Evolutionary conservation across 768 basidiomycete species (phyloP).

Genomic region (Russula griseocarnosa): DNA sequence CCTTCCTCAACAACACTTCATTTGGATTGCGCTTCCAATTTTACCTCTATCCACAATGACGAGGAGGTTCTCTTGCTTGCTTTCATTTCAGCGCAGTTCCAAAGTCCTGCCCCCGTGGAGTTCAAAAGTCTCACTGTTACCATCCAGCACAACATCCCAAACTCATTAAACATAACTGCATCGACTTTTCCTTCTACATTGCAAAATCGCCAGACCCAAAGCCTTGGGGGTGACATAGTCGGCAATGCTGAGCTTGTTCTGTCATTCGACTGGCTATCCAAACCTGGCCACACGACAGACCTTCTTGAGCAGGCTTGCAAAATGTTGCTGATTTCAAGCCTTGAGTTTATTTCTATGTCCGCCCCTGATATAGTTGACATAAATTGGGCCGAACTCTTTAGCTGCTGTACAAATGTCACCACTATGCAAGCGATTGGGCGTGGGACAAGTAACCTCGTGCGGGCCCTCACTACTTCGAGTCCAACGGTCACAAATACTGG

Average conservation of each 20-base stretch:
- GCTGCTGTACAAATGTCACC: slow-evolving; percentile 7
- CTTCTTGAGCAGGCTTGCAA: too few species aligned
- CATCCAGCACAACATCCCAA: neutral
- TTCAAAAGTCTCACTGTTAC: slow-evolving; percentile 2
- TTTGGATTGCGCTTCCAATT: neutral
- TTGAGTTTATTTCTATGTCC: slow-evolving; percentile 10
- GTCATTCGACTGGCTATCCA: neutral
- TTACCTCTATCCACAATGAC: neutral
- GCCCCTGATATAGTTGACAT: neutral
- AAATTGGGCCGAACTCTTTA: slow-evolving; percentile 8
- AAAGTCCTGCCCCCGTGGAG: neutral
- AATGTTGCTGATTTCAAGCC: too few species aligned
- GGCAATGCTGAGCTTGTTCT: neutral
- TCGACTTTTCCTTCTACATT: too few species aligned
- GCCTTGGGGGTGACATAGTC: neutral
- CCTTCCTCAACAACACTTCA: slow-evolving; percentile 5
- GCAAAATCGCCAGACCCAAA: too few species aligned
- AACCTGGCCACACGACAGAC: neutral
- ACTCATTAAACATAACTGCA: neutral
- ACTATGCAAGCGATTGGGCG: neutral
- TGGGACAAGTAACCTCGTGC: slow-evolving; percentile 6
- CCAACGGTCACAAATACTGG: neutral
- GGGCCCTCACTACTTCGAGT: slow-evolving; percentile 2
- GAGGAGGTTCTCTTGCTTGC: neutral
- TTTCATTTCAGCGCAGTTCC: slow-evolving; percentile 5